Conservation (phyloP, 176 grass and related monocot genomes). For the Miscanthus lutarioriparius region DNA sequence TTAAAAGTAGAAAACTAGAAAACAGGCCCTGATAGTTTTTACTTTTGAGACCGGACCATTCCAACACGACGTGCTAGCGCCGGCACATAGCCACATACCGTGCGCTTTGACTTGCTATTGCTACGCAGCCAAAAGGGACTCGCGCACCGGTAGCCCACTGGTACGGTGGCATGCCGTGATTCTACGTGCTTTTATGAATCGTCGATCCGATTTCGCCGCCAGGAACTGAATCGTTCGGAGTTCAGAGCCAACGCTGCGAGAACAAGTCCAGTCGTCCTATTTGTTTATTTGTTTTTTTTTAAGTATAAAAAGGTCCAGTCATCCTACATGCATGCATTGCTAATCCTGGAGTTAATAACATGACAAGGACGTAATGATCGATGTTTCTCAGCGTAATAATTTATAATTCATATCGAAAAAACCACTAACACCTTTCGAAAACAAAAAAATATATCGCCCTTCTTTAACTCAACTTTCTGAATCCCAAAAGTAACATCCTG, state of each 20-base stretch:
- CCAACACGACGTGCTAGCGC: not conserved
- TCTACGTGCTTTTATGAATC: not conserved
- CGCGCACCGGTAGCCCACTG: not conserved
- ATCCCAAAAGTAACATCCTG: not conserved
- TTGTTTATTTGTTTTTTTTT: not conserved
- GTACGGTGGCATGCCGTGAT: not conserved
- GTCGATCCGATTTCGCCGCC: not conserved
- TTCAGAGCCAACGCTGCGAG: not conserved
- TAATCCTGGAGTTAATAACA: not conserved
- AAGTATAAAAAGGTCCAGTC: not conserved
- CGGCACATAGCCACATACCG: not conserved
- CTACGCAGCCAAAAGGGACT: not conserved
- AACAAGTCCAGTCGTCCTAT: not conserved
- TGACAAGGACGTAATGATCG: not conserved
- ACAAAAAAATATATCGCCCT: not conserved
- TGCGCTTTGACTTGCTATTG: not conserved
- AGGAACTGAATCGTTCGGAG: not conserved
- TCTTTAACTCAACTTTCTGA: not conserved
- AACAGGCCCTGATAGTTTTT: too few species aligned
- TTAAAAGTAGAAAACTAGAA: too few species aligned
- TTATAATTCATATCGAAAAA: not conserved
- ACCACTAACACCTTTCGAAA: not conserved
- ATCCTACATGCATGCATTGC: not conserved
- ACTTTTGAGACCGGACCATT: not conserved
- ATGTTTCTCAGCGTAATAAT: not conserved